Evolutionary conservation across 225 moss, liverwort and hornwort species (phyloP).

Genomic region (Pleurozium schreberi): DNA sequence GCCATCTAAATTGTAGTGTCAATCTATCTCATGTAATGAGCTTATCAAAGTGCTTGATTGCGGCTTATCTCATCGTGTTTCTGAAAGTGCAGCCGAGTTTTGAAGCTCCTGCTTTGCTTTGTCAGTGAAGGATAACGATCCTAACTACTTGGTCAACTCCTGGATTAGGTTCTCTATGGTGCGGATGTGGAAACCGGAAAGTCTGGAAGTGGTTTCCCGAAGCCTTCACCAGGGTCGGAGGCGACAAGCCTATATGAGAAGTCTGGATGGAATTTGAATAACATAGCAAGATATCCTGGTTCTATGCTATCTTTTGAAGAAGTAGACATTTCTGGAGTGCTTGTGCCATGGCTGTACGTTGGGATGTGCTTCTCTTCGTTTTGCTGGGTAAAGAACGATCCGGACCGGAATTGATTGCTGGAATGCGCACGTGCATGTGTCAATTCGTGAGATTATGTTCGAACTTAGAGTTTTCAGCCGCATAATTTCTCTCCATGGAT

Average conservation of each 20-base stretch:
- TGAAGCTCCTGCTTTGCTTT: not conserved
- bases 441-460: not conserved
- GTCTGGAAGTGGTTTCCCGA: conserved; percentile 90
- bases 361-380: conserved; percentile 99
- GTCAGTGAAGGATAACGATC: not conserved
- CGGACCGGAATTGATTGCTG: not conserved
- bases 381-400: conserved; percentile 59
- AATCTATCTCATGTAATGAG: not conserved
- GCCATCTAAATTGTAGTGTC: not conserved
- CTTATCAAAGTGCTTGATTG: not conserved
- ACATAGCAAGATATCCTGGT: conserved; percentile 83
- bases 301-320: conserved; percentile 93
- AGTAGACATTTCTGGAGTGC: conserved; percentile 93
- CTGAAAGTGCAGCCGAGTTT: not conserved
- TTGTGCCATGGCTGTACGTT: conserved; percentile 94
- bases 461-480: not conserved
- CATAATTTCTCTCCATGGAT: not conserved
- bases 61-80: not conserved
- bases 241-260: conserved; percentile 45
- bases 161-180: conserved; percentile 93
- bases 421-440: not conserved
- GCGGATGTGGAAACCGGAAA: conserved; percentile 92
- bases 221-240: conserved; percentile 25
- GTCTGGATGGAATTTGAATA: conserved; percentile 94
- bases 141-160: conserved; percentile 3